Conservation (phyloP, 139 green algal genomes). For the Chlamydomonas schloesseri region DNA sequence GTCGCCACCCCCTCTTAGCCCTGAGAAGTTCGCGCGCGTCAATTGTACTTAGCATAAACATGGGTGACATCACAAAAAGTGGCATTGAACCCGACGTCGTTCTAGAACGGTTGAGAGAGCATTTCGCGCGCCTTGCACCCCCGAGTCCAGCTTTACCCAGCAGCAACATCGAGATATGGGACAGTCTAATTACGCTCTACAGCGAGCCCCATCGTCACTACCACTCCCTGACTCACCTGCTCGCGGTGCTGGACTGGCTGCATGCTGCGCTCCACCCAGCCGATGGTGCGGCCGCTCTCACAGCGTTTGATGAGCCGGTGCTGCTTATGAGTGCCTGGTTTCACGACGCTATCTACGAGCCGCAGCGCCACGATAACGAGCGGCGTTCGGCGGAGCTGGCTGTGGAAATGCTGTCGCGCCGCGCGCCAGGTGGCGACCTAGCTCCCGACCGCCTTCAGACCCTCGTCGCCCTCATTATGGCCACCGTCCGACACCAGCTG, state of each 20-base stretch:
- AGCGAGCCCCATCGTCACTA: conserved; percentile 1
- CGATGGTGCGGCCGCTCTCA: no score
- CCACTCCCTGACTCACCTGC: neutral
- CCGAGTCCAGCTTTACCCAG: no score
- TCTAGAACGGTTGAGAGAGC: no score
- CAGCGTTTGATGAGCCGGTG: neutral
- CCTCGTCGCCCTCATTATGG: neutral
- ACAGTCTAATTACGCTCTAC: neutral
- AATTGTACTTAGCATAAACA: no score
- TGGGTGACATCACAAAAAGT: no score
- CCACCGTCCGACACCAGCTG: neutral
- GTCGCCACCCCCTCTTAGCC: no score
- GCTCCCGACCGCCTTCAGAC: neutral
- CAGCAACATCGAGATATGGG: neutral
- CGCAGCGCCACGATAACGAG: neutral
- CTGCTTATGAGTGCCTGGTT: neutral
- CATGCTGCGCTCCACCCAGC: no score
- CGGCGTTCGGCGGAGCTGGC: neutral
- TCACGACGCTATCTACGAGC: neutral
- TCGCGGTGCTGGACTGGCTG: neutral
- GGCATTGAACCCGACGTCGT: no score
- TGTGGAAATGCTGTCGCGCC: no score
- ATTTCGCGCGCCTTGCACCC: no score
- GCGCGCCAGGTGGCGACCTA: neutral
- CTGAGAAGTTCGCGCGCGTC: no score